Percentiles rank a stretch among this genome's conserved stretches.
These are phyloP conservation scores for Talaromyces stipitatus DNA, from an alignment of 495 filamentous ascomycete genomes.

Conservation along the genomic window DNA sequence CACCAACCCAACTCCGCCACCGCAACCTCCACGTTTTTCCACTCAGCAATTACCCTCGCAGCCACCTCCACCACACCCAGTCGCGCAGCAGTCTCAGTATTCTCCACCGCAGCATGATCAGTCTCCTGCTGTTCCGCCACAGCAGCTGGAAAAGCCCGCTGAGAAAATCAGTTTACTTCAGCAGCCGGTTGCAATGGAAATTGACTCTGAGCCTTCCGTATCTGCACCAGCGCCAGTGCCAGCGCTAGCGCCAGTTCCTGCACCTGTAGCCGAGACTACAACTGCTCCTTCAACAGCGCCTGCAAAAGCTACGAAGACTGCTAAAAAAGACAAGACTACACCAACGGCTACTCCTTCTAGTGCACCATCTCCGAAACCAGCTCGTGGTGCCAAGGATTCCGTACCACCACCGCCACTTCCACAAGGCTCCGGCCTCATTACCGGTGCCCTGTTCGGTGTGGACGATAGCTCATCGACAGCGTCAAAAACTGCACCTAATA, in stretches of 20 bases:
- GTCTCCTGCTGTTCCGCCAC: slow-evolving; percentile 9
- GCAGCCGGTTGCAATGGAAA: slow-evolving; percentile 26
- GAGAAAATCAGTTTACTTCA: slow-evolving; percentile 8
- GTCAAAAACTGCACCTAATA: slow-evolving; percentile 63
- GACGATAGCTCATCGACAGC: slow-evolving; percentile 31
- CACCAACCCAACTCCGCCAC: slow-evolving; percentile 10
- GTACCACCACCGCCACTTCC: slow-evolving; percentile 40
- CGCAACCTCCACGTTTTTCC: slow-evolving; percentile 17
- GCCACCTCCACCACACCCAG: slow-evolving; percentile 7
- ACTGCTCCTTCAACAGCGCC: not conserved
- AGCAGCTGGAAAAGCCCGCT: slow-evolving; percentile 8
- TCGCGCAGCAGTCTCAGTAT: slow-evolving; percentile 9
- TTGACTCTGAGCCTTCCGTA: slow-evolving; percentile 22
- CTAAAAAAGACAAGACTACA: slow-evolving; percentile 31
- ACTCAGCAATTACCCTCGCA: slow-evolving; percentile 13
- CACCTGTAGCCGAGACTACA: not conserved
- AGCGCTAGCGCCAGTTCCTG: not conserved
- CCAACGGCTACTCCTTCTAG: slow-evolving; percentile 46
- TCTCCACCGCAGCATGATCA: slow-evolving; percentile 2
- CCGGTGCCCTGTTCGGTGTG: slow-evolving; percentile 52
- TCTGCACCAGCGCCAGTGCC: not conserved
- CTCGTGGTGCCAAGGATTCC: slow-evolving; percentile 43
- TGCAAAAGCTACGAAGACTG: slow-evolving; percentile 8
- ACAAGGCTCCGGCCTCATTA: slow-evolving; percentile 60
- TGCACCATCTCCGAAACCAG: slow-evolving; percentile 52